These are phyloP conservation scores for Myxozyma neotropica DNA, from an alignment of 805 yeast genomes.

Conservation along the genomic window DNA sequence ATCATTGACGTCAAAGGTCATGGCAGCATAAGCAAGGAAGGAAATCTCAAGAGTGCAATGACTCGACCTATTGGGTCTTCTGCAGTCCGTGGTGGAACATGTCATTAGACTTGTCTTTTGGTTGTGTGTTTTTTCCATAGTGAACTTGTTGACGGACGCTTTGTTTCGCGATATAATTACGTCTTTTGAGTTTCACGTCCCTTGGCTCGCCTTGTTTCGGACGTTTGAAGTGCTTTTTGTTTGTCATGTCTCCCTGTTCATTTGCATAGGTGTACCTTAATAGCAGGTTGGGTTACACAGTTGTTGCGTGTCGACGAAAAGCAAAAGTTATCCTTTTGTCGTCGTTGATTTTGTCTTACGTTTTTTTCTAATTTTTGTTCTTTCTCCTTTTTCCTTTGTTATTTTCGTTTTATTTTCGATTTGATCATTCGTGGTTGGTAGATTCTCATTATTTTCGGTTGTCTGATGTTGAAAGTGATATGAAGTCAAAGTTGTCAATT, in stretches of 20 bases:
- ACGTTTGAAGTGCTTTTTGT: too few species aligned
- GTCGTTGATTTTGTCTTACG: background rate
- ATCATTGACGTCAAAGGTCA: conserved; percentile 8
- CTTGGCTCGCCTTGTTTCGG: too few species aligned
- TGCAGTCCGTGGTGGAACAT: conserved; percentile 30
- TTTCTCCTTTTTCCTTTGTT: background rate
- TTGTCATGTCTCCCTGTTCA: background rate
- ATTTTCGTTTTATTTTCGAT: background rate
- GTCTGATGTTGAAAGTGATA: too few species aligned
- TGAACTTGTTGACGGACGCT: too few species aligned
- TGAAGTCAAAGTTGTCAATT: too few species aligned
- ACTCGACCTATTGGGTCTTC: conserved; percentile 19
- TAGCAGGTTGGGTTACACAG: background rate
- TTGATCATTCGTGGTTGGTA: too few species aligned
- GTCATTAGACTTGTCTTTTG: conserved; percentile 16
- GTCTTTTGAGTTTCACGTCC: background rate
- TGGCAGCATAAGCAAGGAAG: conserved; percentile 7
- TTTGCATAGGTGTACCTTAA: background rate
- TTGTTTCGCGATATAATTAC: too few species aligned
- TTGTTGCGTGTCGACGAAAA: background rate
- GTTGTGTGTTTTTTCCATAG: background rate
- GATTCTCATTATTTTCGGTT: too few species aligned
- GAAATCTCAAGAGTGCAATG: conserved; percentile 1
- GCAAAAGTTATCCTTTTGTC: background rate
- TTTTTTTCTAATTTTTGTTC: too few species aligned